Base-by-base conservation (phyloP, 164 flowering plant species). In the Brasenia schreberi region DNA sequence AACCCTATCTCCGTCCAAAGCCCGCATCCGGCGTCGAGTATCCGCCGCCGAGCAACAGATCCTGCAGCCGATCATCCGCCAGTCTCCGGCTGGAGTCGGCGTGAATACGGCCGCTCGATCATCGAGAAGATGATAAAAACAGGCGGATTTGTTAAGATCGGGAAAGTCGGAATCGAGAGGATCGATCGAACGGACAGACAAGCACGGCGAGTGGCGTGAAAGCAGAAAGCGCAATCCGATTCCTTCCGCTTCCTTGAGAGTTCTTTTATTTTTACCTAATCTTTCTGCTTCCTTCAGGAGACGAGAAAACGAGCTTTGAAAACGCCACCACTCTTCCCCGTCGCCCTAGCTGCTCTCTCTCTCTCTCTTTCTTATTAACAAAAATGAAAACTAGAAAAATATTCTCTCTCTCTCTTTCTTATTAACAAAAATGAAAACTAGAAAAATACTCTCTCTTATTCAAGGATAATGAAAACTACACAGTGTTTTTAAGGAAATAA, bases 11-110 rank as follows among this genome's bases (percentile, higher is more conserved):
- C 49, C 77, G 61, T 27, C 61, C 43, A 4, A 56, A 64, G 59
- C 11, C 18, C 9, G 14, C 64, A 59, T 42, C 64, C 56, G 18
- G 65, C 71, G 68, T 68, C 69, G 42, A 68, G 53, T 45, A 70
- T 70, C 65, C 56, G 56, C 12, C 53, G 53, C 53, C 11, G 7
- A 12, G 12, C 12, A 7, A 12, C 14, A 42, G 53, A 45, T 45
- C 53, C 3, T 6, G 7, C 12, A 2, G 56, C 12, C 56, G 9
- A 49, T 9, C 56, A 49, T 49, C 56, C 4, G 56, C 56, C 56
- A 16, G 16, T 9, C 56, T 49, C 56, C 56, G 16, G 56, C 56
- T 49, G 56, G 56, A 49, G 56, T 9, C 56, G 56, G 56, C 56
- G 56, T 9, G 56, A 49, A 49, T 49, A 16, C 14, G 4, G 56